Percentiles rank a stretch among this genome's conserved stretches.
phyloP scores from a whole-genome alignment of 2,329 filamentous ascomycete genomes.

The Ophiostoma himal-ulmi region DNA sequence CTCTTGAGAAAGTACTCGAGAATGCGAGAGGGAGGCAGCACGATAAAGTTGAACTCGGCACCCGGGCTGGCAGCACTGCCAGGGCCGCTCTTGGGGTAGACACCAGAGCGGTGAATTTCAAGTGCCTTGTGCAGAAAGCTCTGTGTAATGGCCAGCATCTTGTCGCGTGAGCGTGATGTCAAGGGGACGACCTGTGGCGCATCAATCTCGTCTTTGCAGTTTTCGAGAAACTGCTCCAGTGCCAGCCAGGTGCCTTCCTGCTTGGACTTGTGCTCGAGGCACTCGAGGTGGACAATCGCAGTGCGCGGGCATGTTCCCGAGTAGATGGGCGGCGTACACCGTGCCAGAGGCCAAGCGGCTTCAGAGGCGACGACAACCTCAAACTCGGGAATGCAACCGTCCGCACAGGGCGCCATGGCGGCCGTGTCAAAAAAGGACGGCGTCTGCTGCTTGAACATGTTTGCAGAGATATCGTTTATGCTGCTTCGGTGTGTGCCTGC shows the following conservation, averaged over 20 bases:
- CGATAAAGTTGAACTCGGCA: slow-evolving; percentile 53
- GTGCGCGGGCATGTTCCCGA: slow-evolving; percentile 44
- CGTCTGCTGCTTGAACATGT: slow-evolving; percentile 9
- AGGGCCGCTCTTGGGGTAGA: slow-evolving; percentile 31
- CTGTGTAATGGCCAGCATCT: slow-evolving; percentile 65
- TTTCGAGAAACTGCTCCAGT: slow-evolving; percentile 40
- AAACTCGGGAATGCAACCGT: slow-evolving; percentile 40
- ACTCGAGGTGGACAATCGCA: slow-evolving; percentile 47
- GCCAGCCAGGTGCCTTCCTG: slow-evolving; percentile 43
- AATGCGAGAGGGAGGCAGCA: slow-evolving; percentile 59
- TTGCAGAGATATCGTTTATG: not conserved
- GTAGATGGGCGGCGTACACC: slow-evolving; percentile 44
- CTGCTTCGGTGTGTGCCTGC: not conserved
- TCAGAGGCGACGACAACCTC: slow-evolving; percentile 45
- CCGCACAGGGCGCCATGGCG: slow-evolving; percentile 26
- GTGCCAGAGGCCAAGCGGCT: slow-evolving; percentile 46
- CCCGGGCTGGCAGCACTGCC: slow-evolving; percentile 36
- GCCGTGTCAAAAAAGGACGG: slow-evolving; percentile 24
- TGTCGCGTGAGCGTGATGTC: slow-evolving; percentile 53
- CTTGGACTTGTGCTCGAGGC: slow-evolving; percentile 45
- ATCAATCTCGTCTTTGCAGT: slow-evolving; percentile 33
- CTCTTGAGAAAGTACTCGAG: slow-evolving; percentile 62
- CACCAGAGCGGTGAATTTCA: slow-evolving; percentile 56
- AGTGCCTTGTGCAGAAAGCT: slow-evolving; percentile 65
- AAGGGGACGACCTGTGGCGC: slow-evolving; percentile 42